Evolutionary conservation across 345 rosid species (phyloP), one percentile per base, ranked within the genome.

Genomic region (Ceriops decandra): DNA sequence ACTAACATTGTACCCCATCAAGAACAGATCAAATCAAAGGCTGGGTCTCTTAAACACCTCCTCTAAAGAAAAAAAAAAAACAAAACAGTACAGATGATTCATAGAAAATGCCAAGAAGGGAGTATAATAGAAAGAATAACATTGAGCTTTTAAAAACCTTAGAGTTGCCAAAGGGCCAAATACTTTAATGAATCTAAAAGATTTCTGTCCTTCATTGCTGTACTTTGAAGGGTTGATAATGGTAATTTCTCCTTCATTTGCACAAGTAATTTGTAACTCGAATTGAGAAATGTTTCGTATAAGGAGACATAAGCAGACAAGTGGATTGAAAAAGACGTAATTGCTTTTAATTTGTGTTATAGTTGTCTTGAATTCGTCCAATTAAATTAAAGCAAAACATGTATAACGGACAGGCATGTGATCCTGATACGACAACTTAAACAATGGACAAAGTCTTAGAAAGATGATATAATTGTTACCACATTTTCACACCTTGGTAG

Each of bases 11-110:
- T 63, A 77, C 3, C 80, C 80, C 80, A 63, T 77, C 80, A 68
- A 77, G 76, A 64, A 72, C 80, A 31, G 80, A 77, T 22, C 80
- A 69, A 24, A 77, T 77, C 80, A 77, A 52, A n/a, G 80, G 76
- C 70, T 52, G 76, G 30, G 76, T 77, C 49, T 77, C 80, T 52
- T 67, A 19, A 77, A 77, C 35, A 77, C 80, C 68, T 77, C 80
- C 70, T 59, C 80, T 77, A 74, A 63, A 64, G 28, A 47, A 65
- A 58, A 10, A 33, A n/a, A 21, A 30, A 36, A 6, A 33, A 33
- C 6, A 1, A 1, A 6, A 28, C 42, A 20, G 38, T 63, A 47
- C 6, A 21, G 22, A 52, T 31, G 13, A 30, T 58, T 7, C 11
- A 56, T 33, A 9, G 63, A 52, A 19, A 49, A 57, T 19, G 21